Conservation (phyloP, 1,284 basidiomycete genomes). For the Nidula niveotomentosa region DNA sequence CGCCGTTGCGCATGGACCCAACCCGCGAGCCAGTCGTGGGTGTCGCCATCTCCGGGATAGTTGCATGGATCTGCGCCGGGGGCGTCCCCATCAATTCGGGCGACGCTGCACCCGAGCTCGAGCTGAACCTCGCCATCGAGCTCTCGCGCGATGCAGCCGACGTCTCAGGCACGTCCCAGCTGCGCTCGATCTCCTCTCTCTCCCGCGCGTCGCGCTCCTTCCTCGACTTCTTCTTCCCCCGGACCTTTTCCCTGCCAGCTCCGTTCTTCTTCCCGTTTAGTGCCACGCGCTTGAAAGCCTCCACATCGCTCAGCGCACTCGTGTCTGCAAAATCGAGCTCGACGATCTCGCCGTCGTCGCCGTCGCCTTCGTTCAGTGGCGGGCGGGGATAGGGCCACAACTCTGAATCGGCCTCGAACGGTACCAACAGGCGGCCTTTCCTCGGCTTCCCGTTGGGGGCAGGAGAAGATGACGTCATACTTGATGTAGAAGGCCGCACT, state of each 20-base stretch:
- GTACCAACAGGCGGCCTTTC: slow-evolving; percentile 39
- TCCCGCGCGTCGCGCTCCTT: slow-evolving; percentile 44
- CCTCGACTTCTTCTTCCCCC: slow-evolving; percentile 33
- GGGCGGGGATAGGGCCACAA: slow-evolving; percentile 66
- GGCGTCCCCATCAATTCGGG: slow-evolving; percentile 3
- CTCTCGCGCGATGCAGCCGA: neutral
- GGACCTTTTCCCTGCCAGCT: slow-evolving; percentile 8
- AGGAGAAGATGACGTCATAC: neutral
- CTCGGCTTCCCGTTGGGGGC: slow-evolving; percentile 14
- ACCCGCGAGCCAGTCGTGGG: slow-evolving; percentile 11
- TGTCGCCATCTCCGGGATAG: slow-evolving; percentile 18
- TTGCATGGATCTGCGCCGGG: neutral
- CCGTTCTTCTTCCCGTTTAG: slow-evolving; percentile 14
- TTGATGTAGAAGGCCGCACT: slow-evolving; percentile 10
- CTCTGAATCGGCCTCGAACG: slow-evolving; percentile 58
- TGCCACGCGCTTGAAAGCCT: slow-evolving; percentile 32
- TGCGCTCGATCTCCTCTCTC: slow-evolving; percentile 55
- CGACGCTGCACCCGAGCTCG: slow-evolving; percentile 17
- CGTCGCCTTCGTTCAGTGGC: slow-evolving; percentile 18
- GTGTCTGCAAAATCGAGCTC: slow-evolving; percentile 73
- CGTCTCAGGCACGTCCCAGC: slow-evolving; percentile 50
- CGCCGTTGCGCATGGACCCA: too few relatives aligned
- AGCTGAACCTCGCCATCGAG: neutral
- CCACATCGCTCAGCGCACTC: slow-evolving; percentile 63
- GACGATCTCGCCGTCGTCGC: slow-evolving; percentile 47